Evolutionary conservation across 768 basidiomycete genomes (phyloP).

Genomic region (Cyclocybe cylindracea): DNA sequence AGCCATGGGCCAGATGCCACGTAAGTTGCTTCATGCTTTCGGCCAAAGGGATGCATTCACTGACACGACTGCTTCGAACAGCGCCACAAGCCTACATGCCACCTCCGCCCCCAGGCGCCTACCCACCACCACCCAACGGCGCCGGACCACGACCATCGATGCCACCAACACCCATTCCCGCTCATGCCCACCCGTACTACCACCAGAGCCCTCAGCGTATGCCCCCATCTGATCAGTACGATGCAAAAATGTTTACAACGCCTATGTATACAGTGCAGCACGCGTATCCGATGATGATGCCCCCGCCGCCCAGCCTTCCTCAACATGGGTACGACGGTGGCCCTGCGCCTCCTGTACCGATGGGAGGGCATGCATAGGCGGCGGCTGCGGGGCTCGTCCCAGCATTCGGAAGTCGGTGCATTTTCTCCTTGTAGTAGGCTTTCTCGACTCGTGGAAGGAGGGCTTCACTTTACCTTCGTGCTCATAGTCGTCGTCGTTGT

Average conservation of each 20-base stretch:
- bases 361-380: conserved; percentile 70
- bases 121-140: conserved; percentile 79
- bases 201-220: conserved; percentile 88
- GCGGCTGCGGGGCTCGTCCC: not conserved
- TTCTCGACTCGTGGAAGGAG: not conserved
- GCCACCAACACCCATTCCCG: conserved; percentile 89
- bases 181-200: conserved; percentile 86
- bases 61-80: conserved; percentile 21
- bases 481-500: conserved; percentile 4
- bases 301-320: conserved; percentile 56
- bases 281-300: conserved; percentile 94
- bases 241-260: conserved; percentile 33
- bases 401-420: conserved; percentile 1
- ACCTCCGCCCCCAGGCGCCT: conserved; percentile 69
- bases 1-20: conserved; percentile 86
- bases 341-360: conserved; percentile 67
- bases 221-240: conserved; percentile 21
- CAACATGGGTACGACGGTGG: conserved; percentile 78
- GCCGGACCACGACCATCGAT: conserved; percentile 81
- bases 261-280: conserved; percentile 65
- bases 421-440: conserved; percentile 1
- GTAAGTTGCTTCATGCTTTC: conserved; percentile 45
- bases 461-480: conserved; percentile 2
- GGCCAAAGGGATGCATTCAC: conserved; percentile 3
- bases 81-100: conserved; percentile 81